phyloP scores from a whole-genome alignment of 768 basidiomycete genomes.

The Ramaria sp. region DNA sequence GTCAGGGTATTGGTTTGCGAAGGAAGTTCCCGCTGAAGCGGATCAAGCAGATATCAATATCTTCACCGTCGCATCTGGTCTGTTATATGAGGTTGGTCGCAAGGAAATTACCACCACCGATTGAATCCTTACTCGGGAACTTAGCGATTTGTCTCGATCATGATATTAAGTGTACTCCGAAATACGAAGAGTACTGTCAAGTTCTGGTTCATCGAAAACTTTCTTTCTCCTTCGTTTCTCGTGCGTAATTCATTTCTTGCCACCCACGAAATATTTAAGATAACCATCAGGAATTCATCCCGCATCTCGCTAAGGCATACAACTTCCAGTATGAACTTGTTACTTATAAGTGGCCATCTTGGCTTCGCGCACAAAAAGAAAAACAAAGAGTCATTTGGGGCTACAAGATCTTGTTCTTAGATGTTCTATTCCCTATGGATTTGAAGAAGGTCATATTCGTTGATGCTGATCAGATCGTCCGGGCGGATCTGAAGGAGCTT shows the following conservation, averaged over 20 bases:
- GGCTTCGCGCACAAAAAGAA: conserved; percentile 94
- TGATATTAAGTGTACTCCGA: conserved; percentile 91
- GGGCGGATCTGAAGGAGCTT: conserved; percentile 89
- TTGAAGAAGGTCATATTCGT: conserved; percentile 99
- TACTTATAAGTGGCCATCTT: conserved; percentile 98
- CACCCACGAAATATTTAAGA: background rate
- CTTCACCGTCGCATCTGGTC: conserved; percentile 95
- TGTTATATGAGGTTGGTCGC: conserved; percentile 77
- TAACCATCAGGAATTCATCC: conserved; percentile 73
- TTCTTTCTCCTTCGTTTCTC: conserved; percentile 93
- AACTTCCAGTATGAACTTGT: conserved; percentile 94
- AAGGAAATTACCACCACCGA: background rate
- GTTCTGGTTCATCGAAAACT: conserved; percentile 99
- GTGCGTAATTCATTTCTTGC: conserved; percentile 31
- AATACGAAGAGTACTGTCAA: conserved; percentile 94
- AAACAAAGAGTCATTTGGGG: conserved; percentile 99
- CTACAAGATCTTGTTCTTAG: conserved; percentile 98
- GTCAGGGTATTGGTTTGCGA: conserved; percentile 29
- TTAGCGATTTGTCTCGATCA: conserved; percentile 94
- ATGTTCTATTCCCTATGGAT: conserved; percentile 98
- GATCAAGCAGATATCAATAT: conserved; percentile 92
- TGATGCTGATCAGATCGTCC: conserved; percentile 95
- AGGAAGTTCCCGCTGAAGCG: conserved; percentile 13
- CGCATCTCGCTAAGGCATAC: conserved; percentile 83
- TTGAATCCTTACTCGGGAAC: background rate